Evolutionary conservation across 441 rosid genomes (phyloP), one percentile per base, ranked within the genome.

Genomic region (Eruca vesicaria): DNA sequence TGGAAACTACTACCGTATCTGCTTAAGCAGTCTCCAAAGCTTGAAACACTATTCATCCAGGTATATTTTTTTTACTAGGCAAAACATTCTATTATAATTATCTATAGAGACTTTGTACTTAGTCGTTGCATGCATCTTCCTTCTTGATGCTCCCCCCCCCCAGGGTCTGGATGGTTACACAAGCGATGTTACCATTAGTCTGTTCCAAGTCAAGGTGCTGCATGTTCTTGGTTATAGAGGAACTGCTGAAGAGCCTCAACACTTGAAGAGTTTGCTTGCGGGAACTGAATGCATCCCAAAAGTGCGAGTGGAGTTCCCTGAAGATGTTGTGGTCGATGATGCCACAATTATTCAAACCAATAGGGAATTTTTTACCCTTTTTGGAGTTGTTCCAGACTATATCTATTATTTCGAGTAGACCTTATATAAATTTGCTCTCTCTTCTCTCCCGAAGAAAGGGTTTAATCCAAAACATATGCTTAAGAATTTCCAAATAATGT

Each of bases 381-480:
- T 45, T 15, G 20, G 53, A 45, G 53, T 45, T 45, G 53, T 15
- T 45, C 7, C 19, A 45, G 3, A 19, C 53, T 18, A 6, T 43
- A 2, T 45, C 9, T 18, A 18, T 5, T 45, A 45, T 45, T 45
- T n/a, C 53, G 19, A 45, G 19, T 45, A 45, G 19, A 45, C 9
- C 53, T n/a, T 43, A 43, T n/a, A 43, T n/a, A 43, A 43, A 23
- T 23, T 23, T 23, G 1, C 26, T 23, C n/a, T n/a, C n/a, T n/a
- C n/a, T n/a, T n/a, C n/a, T n/a, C n/a, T n/a, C n/a, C n/a, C n/a
- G 26, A 23, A 23, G 15, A 50, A 31, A 45, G 14, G 74, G 79
- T 68, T 68, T 75, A 75, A 68, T 75, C 79, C 79, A 68, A 62
- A 75, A 74, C 64, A 75, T 75, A 68, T 75, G 69, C 74, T 75